Conservation (phyloP, 106 monocot species). For the Platanthera zijinensis region DNA sequence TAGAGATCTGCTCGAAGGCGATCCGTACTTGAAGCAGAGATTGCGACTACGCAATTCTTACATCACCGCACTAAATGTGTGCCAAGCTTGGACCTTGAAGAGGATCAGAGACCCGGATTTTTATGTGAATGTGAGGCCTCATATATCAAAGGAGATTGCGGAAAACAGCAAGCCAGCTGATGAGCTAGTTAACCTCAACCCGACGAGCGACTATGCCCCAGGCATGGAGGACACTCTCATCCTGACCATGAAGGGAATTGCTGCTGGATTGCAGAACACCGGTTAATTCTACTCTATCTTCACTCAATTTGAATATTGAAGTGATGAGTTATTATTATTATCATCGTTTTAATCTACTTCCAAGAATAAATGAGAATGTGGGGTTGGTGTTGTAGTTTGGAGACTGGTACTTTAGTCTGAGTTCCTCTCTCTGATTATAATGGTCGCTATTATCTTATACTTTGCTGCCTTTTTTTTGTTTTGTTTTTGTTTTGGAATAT, state of each 20-base stretch:
- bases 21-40: constrained; percentile 72
- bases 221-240: constrained; percentile 72
- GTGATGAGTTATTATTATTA: not conserved
- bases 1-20: constrained; percentile 66
- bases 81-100: constrained; percentile 62
- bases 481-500: too few species aligned
- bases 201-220: constrained; percentile 55
- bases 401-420: too few species aligned
- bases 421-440: too few species aligned
- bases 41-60: constrained; percentile 60
- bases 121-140: constrained; percentile 24
- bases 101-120: constrained; percentile 45
- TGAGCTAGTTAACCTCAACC: constrained; percentile 61
- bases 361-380: not conserved
- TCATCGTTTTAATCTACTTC: not conserved
- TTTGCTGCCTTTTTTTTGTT: too few species aligned
- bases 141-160: constrained; percentile 21
- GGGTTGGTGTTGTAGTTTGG: not conserved
- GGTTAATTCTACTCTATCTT: constrained; percentile 6
- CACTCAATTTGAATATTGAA: not conserved
- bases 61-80: constrained; percentile 65
- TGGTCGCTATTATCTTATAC: too few species aligned
- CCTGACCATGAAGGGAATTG: constrained; percentile 73
- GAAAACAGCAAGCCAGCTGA: constrained; percentile 28
- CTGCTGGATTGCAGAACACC: constrained; percentile 68